Base-by-base conservation (phyloP, 805 yeast genomes). In the Barnettozyma sucrosica region DNA sequence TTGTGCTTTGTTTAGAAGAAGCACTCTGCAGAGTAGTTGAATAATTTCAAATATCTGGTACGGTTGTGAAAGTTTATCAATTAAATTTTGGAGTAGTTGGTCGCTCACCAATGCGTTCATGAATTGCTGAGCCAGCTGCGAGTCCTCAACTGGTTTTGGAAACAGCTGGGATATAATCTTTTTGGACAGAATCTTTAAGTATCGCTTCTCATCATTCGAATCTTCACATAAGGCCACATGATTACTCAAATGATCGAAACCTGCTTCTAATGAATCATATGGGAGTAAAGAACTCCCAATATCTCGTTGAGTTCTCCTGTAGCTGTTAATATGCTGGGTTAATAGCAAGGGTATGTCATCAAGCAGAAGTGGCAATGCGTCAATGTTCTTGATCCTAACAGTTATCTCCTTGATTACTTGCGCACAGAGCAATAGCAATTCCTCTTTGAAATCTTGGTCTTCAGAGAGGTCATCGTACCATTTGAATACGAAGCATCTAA, bases 61-160 rank as follows among this genome's bases (percentile, higher is more conserved):
- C n/a, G 77, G 77, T 47, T 77, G 79, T 9, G 73, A 64, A 14
- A 77, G 49, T 53, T 74, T 75, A 7, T 70, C 73, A 5, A 75
- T 57, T 1, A 70, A 53, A 47, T 69, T 75, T 37, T 60, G 60
- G 37, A 79, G 46, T 0, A 72, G 64, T 38, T 76, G 53, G 40
- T 76, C 80, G 21, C 69, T 65, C 13, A 76, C 36, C 5, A 79
- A 48, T 1, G 72, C 59, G 4, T 67, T 54, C 6, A 76, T 47
- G 43, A 79, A 70, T 21, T 66, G 59, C 5, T 58, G 53, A 2
- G 73, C 70, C 9, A 74, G 51, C 4, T 59, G 53, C 1, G 79
- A 74, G n/a, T 66, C 64, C 4, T 59, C 41, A 32, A 68, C 74
- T 24, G 70, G 75, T 3, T 58, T 56, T 0, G 80, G 79, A 14